These are phyloP conservation scores for Aspergillus terreus DNA, from an alignment of 2,329 filamentous ascomycete genomes.

Conservation along the genomic window DNA sequence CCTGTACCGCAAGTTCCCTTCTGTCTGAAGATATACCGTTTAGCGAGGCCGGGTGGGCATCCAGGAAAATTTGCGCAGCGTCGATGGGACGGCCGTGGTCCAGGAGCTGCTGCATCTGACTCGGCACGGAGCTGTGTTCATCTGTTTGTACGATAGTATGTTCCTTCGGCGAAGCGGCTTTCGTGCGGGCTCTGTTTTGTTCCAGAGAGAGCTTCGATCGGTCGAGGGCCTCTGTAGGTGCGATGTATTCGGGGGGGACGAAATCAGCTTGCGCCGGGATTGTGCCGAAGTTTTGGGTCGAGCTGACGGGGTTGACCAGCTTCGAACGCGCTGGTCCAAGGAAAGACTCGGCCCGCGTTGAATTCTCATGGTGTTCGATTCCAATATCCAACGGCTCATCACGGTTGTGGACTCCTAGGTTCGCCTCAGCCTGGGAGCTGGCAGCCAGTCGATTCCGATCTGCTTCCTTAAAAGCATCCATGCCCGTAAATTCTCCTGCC, in stretches of 20 bases:
- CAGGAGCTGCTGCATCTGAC: slow-evolving; percentile 24
- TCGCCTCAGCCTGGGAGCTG: not conserved
- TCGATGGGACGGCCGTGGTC: slow-evolving; percentile 28
- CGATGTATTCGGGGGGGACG: slow-evolving; percentile 3
- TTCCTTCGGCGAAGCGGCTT: not conserved
- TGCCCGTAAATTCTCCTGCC: slow-evolving; percentile 39
- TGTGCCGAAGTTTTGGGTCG: not conserved
- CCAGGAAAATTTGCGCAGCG: slow-evolving; percentile 35
- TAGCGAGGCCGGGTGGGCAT: slow-evolving; percentile 17
- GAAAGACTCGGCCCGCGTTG: slow-evolving; percentile 4
- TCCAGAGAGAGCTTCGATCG: not conserved
- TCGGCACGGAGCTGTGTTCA: slow-evolving; percentile 12
- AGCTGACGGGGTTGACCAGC: not conserved
- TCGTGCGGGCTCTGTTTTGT: not conserved
- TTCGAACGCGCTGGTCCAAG: slow-evolving; percentile 1
- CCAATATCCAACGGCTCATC: not conserved
- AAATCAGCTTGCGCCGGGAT: not conserved
- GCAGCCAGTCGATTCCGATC: slow-evolving; percentile 15
- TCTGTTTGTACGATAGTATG: not conserved
- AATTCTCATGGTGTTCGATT: not conserved
- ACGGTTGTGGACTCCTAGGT: not conserved
- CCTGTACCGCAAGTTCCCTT: slow-evolving; percentile 26
- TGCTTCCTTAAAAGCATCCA: slow-evolving; percentile 33
- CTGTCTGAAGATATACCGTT: slow-evolving; percentile 22
- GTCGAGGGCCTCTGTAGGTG: slow-evolving; percentile 1